A percentile compares a stretch with the other conserved stretches of the same genome.
These are phyloP conservation scores for Corchorus olitorius DNA, from an alignment of 345 rosid genomes.

Conservation along the genomic window DNA sequence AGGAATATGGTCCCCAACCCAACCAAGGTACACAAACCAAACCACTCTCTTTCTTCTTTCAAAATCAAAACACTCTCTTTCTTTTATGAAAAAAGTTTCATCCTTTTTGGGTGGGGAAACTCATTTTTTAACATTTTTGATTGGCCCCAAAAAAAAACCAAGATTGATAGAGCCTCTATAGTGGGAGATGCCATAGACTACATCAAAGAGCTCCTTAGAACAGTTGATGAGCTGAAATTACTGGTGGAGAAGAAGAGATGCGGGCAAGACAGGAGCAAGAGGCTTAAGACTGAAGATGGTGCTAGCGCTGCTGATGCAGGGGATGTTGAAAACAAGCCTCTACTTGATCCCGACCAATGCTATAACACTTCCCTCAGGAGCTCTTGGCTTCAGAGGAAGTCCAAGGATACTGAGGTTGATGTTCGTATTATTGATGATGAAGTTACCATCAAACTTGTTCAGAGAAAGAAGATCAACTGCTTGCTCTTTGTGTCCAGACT, in stretches of 20 bases:
- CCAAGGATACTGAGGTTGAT: constrained; percentile 82
- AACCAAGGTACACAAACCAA: constrained; percentile 50
- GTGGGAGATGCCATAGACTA: constrained; percentile 81
- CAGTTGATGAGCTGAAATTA: constrained; percentile 69
- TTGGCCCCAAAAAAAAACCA: not conserved
- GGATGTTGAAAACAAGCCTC: constrained; percentile 51
- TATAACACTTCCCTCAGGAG: constrained; percentile 60
- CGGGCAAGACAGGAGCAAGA: constrained; percentile 56
- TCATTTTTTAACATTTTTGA: not conserved
- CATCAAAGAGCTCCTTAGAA: constrained; percentile 70
- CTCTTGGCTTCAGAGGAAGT: constrained; percentile 90
- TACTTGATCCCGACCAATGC: constrained; percentile 52
- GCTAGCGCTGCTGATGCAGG: constrained; percentile 31
- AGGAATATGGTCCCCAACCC: constrained; percentile 70
- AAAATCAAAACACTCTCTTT: not conserved
- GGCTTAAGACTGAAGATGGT: constrained; percentile 40
- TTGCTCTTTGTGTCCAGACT: constrained; percentile 72
- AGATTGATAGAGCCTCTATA: constrained; percentile 84
- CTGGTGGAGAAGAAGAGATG: constrained; percentile 79
- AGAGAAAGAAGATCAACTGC: constrained; percentile 78
- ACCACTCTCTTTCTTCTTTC: not conserved
- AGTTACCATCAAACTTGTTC: constrained; percentile 82
- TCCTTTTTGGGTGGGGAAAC: not conserved
- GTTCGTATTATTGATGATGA: constrained; percentile 84
- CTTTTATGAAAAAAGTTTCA: not conserved